Percentiles rank a stretch among this genome's conserved stretches.
phyloP scores from a whole-genome alignment of 441 rosid species.

The Adansonia rubrostipa region DNA sequence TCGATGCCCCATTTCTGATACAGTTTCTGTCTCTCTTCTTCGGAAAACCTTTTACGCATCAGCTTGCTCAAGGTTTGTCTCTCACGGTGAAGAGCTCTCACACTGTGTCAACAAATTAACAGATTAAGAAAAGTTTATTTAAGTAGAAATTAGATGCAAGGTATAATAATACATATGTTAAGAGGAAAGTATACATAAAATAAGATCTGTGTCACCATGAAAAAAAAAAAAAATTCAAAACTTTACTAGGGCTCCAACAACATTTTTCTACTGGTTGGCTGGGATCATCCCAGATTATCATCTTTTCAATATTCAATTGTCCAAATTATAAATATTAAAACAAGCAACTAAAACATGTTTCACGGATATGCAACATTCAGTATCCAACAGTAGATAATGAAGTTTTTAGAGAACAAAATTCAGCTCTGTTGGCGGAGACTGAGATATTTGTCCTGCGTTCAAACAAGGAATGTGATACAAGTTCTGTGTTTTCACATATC shows the following conservation, averaged over 20 bases:
- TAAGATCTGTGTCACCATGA: neutral
- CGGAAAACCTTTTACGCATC: conserved; percentile 66
- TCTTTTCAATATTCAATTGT: neutral
- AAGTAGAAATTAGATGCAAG: neutral
- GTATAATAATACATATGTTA: neutral
- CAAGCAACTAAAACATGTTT: conserved; percentile 3
- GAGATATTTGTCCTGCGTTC: neutral
- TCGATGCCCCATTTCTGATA: conserved; percentile 79
- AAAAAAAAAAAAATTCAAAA: neutral
- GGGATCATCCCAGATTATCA: neutral
- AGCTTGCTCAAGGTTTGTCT: conserved; percentile 78
- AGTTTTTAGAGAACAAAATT: neutral
- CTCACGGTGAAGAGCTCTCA: conserved; percentile 72
- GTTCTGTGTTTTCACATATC: neutral
- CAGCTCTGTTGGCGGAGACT: neutral
- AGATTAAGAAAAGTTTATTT: neutral
- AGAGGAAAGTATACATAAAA: neutral
- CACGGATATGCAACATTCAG: neutral
- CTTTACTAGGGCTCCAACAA: neutral
- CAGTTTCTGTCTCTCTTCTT: conserved; percentile 63
- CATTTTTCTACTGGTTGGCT: neutral
- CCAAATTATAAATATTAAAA: neutral
- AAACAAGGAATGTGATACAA: conserved; percentile 2
- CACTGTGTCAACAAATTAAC: conserved; percentile 43
- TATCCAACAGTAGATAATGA: neutral